These are phyloP conservation scores for Parachlorella kessleri DNA, from an alignment of 139 green algal species.

Conservation along the genomic window DNA sequence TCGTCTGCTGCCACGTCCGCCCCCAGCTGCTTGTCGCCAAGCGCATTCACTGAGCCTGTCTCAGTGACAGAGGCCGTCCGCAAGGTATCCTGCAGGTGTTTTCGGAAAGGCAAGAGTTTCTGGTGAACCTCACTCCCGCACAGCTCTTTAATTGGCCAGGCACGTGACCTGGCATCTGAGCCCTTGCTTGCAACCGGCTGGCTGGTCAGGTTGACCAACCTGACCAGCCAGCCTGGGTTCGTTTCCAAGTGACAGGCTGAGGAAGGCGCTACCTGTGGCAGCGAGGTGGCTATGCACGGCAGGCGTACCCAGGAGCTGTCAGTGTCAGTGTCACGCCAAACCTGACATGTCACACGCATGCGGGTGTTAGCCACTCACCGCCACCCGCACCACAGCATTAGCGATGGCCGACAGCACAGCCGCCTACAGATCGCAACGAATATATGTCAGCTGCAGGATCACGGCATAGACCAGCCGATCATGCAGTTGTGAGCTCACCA, in stretches of 20 bases:
- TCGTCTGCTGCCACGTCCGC: constrained; percentile 74
- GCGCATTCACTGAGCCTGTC: constrained; percentile 47
- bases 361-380: background rate
- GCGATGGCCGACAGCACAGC: constrained; percentile 14
- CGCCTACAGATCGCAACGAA: background rate
- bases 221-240: too few species aligned
- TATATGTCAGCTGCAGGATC: too few species aligned
- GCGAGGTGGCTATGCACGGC: background rate
- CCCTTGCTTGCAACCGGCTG: too few species aligned
- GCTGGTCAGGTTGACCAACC: too few species aligned
- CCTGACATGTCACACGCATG: background rate
- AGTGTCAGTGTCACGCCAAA: too few species aligned
- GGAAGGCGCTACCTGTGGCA: background rate
- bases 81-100: constrained; percentile 1
- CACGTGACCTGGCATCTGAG: too few species aligned
- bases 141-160: too few species aligned
- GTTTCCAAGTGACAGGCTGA: too few species aligned
- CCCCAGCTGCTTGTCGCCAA: constrained; percentile 72
- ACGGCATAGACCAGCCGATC: constrained; percentile 1
- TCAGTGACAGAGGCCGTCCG: constrained; percentile 13
- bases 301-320: too few species aligned
- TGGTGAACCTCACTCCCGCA: too few species aligned
- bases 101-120: too few species aligned
- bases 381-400: constrained; percentile 1
- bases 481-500: constrained; percentile 4